Base-by-base conservation (phyloP, 768 basidiomycete genomes). In the Gloeostereum incarnatum region DNA sequence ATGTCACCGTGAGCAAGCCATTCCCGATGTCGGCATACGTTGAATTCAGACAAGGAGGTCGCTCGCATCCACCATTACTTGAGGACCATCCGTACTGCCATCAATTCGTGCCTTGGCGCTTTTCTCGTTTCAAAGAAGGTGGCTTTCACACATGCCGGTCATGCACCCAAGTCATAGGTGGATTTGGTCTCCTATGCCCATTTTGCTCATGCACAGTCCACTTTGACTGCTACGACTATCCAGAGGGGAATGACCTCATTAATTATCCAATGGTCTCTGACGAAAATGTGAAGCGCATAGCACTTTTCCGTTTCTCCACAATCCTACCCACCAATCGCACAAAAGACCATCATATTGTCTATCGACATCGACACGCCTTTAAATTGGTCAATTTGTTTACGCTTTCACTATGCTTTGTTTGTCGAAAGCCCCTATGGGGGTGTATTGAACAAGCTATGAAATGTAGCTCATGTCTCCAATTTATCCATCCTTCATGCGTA, bases 211-310 rank as follows among this genome's bases (percentile, higher is more conserved):
- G 75, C 42, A 59, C 66, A 1, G 73, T 85, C 5, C 88, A 92
- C 55, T 74, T 86, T 41, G 75, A 79, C 45, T 92, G 88, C 59
- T 88, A 86, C 48, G 77, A 84, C 46, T 66, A 77, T 42, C 72
- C 76, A 5, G 71, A 73, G 35, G 84, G 82, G 18, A 78, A 70
- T 45, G 63, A 71, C 41, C 55, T 75, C 41, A 53, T 68, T 5
- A 68, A 79, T 45, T 83, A 83, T 45, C 51, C 62, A 14, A 55
- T 66, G 44, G 48, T 57, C 13, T 49, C 63, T 9, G 74, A 75
- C 46, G 45, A 54, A 20, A 57, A 64, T 41, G 60, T 69, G 4
- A 75, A 72, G 49, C 74, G 70, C 33, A 63, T 81, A 30, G 78
- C 78, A 5, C 68, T 79, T 48, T 67, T 73, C 49, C 69, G 79